Base-by-base conservation (phyloP, 805 yeast species). In the Ogataea nonfermentans region DNA sequence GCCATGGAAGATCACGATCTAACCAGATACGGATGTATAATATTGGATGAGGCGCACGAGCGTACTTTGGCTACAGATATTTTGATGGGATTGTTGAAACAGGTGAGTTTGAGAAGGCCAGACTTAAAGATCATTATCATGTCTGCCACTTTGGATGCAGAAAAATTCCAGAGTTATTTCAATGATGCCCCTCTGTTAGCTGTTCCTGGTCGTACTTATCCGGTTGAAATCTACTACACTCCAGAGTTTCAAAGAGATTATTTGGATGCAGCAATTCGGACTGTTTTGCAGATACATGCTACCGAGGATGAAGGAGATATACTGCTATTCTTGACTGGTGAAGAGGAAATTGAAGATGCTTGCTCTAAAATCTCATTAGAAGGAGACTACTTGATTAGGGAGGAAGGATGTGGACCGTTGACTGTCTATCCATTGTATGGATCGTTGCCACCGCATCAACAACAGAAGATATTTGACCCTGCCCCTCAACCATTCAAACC, bases 141-240 rank as follows among this genome's bases (percentile, higher is more conserved):
- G 98, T 89, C 97, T 53, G 99, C 98, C 47, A 93, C 99, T 2
- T 73, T 91, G 61, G 98, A 91, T 67, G 97, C 98, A 3, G 93
- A 89, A 62, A 93, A 91, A 70, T 91, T 90, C 65, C 98, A 91
- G 67, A 66, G 62, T 12, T 91, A 93, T 62, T 91, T 93, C 69
- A 77, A 81, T 59, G 79, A 83, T 56, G 97, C 98, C 4, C 99
- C 99, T 28, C 68, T 93, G 49, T 74, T 91, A 46, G 95, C 97
- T 0, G 98, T 91, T 32, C 97, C 98, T 2, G 99, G 99, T 57
- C 80, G 99, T 74, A 93, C 99, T 2, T 93, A 80, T 59, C 98
- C 98, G 0, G 99, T 91, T 32, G 99, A 93, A 63, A 84, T 91
- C 41, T 91, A 88, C 65, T 91, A 93, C 63, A 93, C 99, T 0